Evolutionary conservation across 805 yeast species (phyloP), one percentile per base, ranked within the genome.

Genomic region (Wickerhamomyces bovis): DNA sequence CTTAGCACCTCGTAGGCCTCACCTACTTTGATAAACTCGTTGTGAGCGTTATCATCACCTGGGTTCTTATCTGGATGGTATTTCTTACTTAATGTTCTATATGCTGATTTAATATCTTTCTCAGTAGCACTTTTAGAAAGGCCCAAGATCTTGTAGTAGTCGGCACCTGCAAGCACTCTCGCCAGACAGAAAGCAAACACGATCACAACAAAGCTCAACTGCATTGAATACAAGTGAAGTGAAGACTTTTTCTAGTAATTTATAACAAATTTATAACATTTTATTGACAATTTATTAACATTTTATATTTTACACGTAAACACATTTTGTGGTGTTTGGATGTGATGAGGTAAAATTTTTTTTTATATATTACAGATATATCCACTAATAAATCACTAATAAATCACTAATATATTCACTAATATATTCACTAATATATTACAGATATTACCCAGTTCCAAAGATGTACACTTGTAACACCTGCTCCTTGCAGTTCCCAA

Each of bases 31-130:
- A 94, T 83, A 63, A 90, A 94, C 66, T 78, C 83, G 43, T 85
- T 83, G 53, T 87, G 89, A 1, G 97, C 96, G 25, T 77, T 84
- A 9, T 87, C 89, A 56, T 83, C 78, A 7, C 83, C 85, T 6
- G 85, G 83, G 62, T 92, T 94, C 69, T 92, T 92, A 66, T 92
- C 99, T 2, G 99, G 99, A 61, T 92, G 99, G 66, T 78, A 89
- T 61, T 86, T 86, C 63, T 88, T 84, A 54, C 90, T 82, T 53
- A 92, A 68, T 46, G 79, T 76, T 54, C 96, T 72, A 63, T 90
- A 90, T 0, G 97, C 96, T 44, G 81, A 77, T 62, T 87, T 89
- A 67, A 90, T 87, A 46, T 89, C 89, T 54, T 77, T 81, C 21
- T 88, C 96, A 44, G 75, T 73, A 0, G 97, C 95, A 54, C 74